phyloP scores from a whole-genome alignment of 331 rosid species.

The Rhamnella rubrinervis region DNA sequence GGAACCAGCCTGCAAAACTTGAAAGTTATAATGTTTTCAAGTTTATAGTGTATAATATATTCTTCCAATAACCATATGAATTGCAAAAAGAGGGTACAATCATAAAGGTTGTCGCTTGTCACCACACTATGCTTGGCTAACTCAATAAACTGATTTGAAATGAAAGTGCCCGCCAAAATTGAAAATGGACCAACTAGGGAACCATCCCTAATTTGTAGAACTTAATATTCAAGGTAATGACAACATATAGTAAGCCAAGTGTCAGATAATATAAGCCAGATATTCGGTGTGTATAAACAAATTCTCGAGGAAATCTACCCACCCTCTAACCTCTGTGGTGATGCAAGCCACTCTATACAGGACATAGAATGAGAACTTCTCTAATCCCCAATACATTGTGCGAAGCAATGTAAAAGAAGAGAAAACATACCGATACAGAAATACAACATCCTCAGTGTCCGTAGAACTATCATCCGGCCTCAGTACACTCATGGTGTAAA shows the following conservation, averaged over 20 bases:
- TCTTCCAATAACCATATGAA: conserved; percentile 17
- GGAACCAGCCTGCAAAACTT: conserved; percentile 70
- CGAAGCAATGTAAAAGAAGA: conserved; percentile 18
- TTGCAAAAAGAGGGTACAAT: conserved; percentile 9
- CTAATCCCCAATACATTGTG: conserved; percentile 1
- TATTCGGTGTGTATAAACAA: neutral
- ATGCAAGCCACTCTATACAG: conserved; percentile 13
- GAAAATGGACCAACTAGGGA: conserved; percentile 9
- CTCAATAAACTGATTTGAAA: neutral
- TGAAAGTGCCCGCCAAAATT: neutral
- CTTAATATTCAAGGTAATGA: conserved; percentile 5
- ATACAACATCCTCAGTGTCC: conserved; percentile 60
- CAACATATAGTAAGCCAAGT: neutral
- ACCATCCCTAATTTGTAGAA: neutral
- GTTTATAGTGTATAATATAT: too few relatives aligned
- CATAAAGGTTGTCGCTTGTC: neutral
- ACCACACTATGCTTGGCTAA: neutral
- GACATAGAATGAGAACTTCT: conserved; percentile 12
- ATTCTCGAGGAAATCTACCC: neutral
- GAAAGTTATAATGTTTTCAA: conserved; percentile 24
- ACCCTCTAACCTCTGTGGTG: neutral
- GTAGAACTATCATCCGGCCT: conserved; percentile 62
- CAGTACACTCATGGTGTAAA: conserved; percentile 86
- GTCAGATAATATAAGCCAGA: too few relatives aligned
- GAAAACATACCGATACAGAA: conserved; percentile 74